Evolutionary conservation across 257 asterid species (phyloP), one percentile per base, ranked within the genome.

Genomic region (Nyctanthes arbortristis): DNA sequence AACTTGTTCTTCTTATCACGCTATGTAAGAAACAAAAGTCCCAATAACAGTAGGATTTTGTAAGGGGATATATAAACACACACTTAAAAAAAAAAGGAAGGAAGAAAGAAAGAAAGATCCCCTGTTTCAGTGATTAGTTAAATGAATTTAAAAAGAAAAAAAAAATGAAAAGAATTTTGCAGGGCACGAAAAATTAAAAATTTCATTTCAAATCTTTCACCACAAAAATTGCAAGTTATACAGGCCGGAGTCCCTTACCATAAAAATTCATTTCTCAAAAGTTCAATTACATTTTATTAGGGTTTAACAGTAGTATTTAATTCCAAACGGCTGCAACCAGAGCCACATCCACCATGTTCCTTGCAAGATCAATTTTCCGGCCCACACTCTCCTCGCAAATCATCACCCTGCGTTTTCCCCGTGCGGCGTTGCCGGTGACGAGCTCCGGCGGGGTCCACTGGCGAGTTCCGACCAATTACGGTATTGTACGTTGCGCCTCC

Each of bases 401-500:
- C 67, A 66, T 70, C 67, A 57, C 76, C 45, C 16, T 33, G 14
- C 72, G 68, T 60, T 60, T 79, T 14, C 69, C 75, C 47, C 76
- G 74, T 49, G 24, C 63, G 20, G 52, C 78, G 40, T 32, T 73
- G 40, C 59, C 75, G 78, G 2, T 60, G 45, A 37, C 52, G 20
- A 16, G 36, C 49, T 60, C 45, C n/a, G 29, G 49, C 36, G 63
- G 20, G 40, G 43, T 65, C 61, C 60, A 59, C 45, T 65, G 65
- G 65, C 70, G 29, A 67, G 39, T 57, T 43, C 73, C 77, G 27
- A 45, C 70, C 39, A 73, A 67, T 57, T 63, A 7, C 68, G 64
- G 68, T 49, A 66, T 83, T 63, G 61, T 84, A 10, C 73, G 84
- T 72, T 78, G 86, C 77, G 82, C 86, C 4, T 72, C 92, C 75